Percentiles rank a stretch among this genome's conserved stretches.
phyloP scores from a whole-genome alignment of 768 basidiomycete species.

The Russula ochroleuca region DNA sequence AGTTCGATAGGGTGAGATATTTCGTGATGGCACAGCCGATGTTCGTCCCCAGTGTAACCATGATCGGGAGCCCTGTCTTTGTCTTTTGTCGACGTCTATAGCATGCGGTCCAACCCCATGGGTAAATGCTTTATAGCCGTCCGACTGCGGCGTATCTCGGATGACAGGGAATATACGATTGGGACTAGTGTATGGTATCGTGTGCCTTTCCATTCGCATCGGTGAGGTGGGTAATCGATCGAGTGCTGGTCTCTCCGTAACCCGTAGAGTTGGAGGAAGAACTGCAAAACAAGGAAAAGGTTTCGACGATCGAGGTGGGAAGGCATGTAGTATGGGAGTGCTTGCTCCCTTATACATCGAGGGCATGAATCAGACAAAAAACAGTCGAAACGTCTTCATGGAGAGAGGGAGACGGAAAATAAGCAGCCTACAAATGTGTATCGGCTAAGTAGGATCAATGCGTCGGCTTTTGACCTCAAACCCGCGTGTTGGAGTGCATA shows the following conservation, averaged over 20 bases:
- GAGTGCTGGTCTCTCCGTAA: background rate
- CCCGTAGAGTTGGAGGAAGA: background rate
- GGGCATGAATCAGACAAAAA: background rate
- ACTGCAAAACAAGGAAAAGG: background rate
- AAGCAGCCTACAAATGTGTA: no score
- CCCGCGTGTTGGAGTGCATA: background rate
- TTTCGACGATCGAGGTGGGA: background rate
- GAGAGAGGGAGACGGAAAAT: no score
- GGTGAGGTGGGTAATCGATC: background rate
- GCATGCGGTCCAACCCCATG: background rate
- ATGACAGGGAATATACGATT: no score
- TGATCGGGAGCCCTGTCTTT: background rate
- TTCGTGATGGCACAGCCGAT: no score
- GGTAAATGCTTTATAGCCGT: background rate
- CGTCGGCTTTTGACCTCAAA: no score
- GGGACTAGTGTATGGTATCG: no score
- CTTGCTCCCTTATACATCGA: background rate
- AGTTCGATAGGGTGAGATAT: no score
- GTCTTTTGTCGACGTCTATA: background rate
- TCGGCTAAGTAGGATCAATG: no score
- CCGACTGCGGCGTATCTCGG: background rate
- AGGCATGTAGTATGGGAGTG: background rate
- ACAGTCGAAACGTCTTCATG: no score
- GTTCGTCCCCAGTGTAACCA: no score
- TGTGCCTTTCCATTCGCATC: background rate